Percentiles rank a stretch among this genome's conserved stretches.
These are phyloP conservation scores for Aspergillus persii DNA, from an alignment of 2,329 filamentous ascomycete species.

Conservation along the genomic window DNA sequence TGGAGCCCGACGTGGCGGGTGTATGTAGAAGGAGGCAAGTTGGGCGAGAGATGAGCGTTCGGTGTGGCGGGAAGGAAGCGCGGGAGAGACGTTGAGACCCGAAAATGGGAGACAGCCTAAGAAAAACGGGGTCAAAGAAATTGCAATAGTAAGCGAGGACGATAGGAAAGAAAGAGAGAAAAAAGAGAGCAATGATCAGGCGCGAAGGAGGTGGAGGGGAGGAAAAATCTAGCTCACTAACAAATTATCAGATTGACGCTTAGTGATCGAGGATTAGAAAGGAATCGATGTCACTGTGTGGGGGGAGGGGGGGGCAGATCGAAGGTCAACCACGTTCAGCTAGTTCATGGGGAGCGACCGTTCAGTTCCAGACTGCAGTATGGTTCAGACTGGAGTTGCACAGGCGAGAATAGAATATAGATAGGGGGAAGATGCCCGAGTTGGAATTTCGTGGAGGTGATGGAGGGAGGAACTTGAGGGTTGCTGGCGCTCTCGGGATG, in stretches of 20 bases:
- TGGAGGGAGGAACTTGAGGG: neutral
- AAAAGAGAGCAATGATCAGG: neutral
- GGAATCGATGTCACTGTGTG: slow-evolving; percentile 20
- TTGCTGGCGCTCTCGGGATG: neutral
- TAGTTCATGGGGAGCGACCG: too few species aligned
- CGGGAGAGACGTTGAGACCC: neutral
- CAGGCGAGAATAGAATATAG: too few species aligned
- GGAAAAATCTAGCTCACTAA: slow-evolving; percentile 2
- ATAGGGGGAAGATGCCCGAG: too few species aligned
- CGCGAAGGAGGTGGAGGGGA: neutral
- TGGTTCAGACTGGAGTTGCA: neutral
- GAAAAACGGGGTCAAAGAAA: neutral
- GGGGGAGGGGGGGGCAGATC: neutral
- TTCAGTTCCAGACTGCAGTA: neutral
- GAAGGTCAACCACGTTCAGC: neutral
- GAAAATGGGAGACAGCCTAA: neutral
- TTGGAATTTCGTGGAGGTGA: too few species aligned
- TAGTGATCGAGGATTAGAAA: slow-evolving; percentile 12
- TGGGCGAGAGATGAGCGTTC: neutral
- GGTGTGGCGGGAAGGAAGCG: slow-evolving; percentile 11
- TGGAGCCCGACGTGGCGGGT: neutral
- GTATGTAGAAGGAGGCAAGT: neutral
- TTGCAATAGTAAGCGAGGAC: neutral
- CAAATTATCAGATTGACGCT: slow-evolving; percentile 8
- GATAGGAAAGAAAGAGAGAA: neutral